phyloP scores from a whole-genome alignment of 352 stramenopile genomes.

The Phytophthora litchii region DNA sequence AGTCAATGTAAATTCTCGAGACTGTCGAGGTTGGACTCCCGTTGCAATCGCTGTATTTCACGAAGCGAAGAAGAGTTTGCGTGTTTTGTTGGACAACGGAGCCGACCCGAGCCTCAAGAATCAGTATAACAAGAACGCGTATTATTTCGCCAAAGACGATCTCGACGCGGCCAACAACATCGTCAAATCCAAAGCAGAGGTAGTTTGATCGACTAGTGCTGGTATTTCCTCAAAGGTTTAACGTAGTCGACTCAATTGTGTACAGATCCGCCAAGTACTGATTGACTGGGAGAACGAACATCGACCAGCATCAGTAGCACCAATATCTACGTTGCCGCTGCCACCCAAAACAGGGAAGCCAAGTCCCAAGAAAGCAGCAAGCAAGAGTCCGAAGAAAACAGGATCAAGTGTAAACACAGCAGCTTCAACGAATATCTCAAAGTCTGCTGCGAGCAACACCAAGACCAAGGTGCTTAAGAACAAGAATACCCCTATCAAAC shows the following conservation, averaged over 20 bases:
- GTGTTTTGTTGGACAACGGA: conserved; percentile 77
- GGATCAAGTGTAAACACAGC: background rate
- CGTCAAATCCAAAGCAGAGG: conserved; percentile 72
- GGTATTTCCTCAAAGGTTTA: background rate
- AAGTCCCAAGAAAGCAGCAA: conserved; percentile 26
- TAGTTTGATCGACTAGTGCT: conserved; percentile 23
- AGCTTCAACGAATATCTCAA: conserved; percentile 17
- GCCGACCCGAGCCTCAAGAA: conserved; percentile 87
- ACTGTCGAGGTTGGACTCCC: conserved; percentile 88
- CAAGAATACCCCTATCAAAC: conserved; percentile 18
- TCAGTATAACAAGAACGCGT: conserved; percentile 91
- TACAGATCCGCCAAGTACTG: conserved; percentile 67
- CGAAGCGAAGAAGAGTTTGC: conserved; percentile 73
- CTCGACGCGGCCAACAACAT: conserved; percentile 86
- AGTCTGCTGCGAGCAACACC: background rate
- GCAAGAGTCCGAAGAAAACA: conserved; percentile 24
- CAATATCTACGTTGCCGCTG: background rate
- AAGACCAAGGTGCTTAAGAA: conserved; percentile 20
- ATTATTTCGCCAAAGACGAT: conserved; percentile 90
- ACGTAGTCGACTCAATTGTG: background rate
- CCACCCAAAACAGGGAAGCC: conserved; percentile 22
- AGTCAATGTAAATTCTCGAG: conserved; percentile 72
- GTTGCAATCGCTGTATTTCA: conserved; percentile 89
- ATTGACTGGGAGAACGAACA: conserved; percentile 72
- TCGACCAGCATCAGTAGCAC: conserved; percentile 22